phyloP scores from a whole-genome alignment of 1,284 basidiomycete species.

The Leccinum brunneo-olivaceum region DNA sequence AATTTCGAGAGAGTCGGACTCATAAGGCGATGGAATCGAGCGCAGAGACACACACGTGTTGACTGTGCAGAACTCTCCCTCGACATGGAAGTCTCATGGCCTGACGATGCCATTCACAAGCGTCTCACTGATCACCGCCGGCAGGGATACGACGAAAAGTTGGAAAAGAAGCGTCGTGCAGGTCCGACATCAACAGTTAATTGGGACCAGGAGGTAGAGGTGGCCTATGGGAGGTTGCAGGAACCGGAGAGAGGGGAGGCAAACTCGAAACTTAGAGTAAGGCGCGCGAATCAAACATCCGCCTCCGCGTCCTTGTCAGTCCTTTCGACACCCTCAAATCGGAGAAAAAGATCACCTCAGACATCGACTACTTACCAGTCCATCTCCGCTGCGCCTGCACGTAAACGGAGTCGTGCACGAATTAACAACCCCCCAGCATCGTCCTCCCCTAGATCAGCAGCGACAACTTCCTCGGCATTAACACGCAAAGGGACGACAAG shows the following conservation, averaged over 20 bases:
- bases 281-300: conserved; percentile 12
- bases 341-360: conserved; percentile 16
- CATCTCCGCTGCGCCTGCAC: conserved; percentile 8
- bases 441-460: conserved; percentile 8
- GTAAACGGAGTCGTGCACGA: conserved; percentile 12
- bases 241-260: conserved; percentile 26
- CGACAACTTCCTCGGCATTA: conserved; percentile 1
- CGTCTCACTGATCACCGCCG: conserved; percentile 34
- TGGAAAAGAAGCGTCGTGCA: conserved; percentile 13
- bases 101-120: conserved; percentile 36
- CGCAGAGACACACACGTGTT: conserved; percentile 11
- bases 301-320: conserved; percentile 7
- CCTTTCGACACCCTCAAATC: conserved; percentile 5
- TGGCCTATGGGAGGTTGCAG: conserved; percentile 14
- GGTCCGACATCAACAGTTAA: conserved; percentile 9
- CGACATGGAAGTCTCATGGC: conserved; percentile 28
- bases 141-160: conserved; percentile 42
- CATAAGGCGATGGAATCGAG: conserved; percentile 27
- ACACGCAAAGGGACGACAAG: conserved; percentile 8
- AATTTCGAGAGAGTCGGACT: conserved; percentile 17
- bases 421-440: conserved; percentile 9
- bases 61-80: conserved; percentile 16
- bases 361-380: conserved; percentile 10
- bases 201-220: conserved; percentile 28
- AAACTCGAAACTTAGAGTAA: conserved; percentile 22